These are phyloP conservation scores for Pythium guiyangense DNA, from an alignment of 352 stramenopile genomes.

Conservation along the genomic window DNA sequence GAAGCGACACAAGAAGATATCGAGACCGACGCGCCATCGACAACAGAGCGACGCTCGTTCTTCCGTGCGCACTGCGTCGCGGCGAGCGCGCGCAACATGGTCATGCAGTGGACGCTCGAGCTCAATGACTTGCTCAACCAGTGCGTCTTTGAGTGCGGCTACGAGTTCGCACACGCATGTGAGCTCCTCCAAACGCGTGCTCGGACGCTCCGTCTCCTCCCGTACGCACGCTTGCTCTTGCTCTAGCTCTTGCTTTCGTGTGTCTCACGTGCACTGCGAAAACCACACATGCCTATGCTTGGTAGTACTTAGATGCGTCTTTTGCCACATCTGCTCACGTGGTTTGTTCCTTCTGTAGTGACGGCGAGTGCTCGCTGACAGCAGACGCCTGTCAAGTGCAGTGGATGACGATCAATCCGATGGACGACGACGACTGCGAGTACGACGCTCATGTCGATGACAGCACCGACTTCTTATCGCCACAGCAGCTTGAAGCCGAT, in stretches of 20 bases:
- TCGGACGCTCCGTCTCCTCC: constrained; percentile 35
- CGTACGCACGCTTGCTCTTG: constrained; percentile 16
- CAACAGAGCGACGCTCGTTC: too few species aligned
- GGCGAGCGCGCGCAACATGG: neutral
- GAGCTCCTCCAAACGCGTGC: constrained; percentile 33
- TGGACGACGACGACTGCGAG: constrained; percentile 29
- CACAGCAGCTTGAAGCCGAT: constrained; percentile 2
- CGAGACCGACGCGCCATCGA: too few species aligned
- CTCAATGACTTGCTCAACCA: constrained; percentile 66
- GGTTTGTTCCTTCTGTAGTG: constrained; percentile 7
- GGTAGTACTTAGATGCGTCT: neutral
- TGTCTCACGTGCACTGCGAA: constrained; percentile 5
- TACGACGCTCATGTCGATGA: constrained; percentile 5
- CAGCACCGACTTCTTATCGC: neutral
- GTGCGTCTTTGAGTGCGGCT: constrained; percentile 69
- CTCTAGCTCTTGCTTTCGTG: constrained; percentile 1
- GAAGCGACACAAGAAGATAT: too few species aligned
- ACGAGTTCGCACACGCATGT: constrained; percentile 54
- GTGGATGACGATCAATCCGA: constrained; percentile 69
- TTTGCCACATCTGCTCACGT: neutral
- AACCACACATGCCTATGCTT: neutral
- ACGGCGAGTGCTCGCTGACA: constrained; percentile 23
- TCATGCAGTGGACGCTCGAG: constrained; percentile 63
- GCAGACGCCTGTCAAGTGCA: constrained; percentile 50
- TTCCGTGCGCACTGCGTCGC: too few species aligned